Base-by-base conservation (phyloP, 768 basidiomycete genomes). In the Panellus pusillus region DNA sequence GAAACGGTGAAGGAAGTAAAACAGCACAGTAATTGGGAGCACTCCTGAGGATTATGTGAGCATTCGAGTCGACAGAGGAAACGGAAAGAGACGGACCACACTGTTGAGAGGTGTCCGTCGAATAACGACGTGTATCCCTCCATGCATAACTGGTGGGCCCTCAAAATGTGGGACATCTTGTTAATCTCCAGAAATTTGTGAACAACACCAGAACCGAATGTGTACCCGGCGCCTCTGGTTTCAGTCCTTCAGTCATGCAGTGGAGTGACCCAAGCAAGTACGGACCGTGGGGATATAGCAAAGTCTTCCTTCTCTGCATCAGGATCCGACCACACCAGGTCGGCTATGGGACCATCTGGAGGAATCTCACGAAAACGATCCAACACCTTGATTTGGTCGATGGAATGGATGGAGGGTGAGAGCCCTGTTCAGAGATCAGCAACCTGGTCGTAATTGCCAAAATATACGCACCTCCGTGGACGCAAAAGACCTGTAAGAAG, bases 291-390 rank as follows among this genome's bases (percentile, higher is more conserved):
- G 55, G 94, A 97, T 72, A 99, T 98, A 27, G 97, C 96, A 68
- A 98, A 99, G 66, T 98, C 97, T 70, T 98, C 97, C 70, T 98
- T 99, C 71, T 99, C 97, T 35, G 93, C 85, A 73, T 99, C 97
- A 32, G 97, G 97, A 80, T 99, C 97, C 41, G 95, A 98, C 97
- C 97, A 99, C 2, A 99, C 97, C 27, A 99, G 81, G 79, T 99
- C 97, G 12, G 96, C 96, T 94, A 99, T 98, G 24, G 97, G 96
- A 4, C 97, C 97, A 71, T 99, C 97, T 64, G 98, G 97, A 39
- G 97, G 97, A 54, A 99, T 98, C 77, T 99, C 97, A 81, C 96
- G 83, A 76, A 98, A 98, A 49, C 97, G 88, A 76, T 99, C 97
- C 35, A 98, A 91, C 39, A 98, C 93, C 70, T 98, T 98, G 71